Evolutionary conservation across 176 grass and related monocot species (phyloP).

Genomic region (Hsuehochloa calcarea): DNA sequence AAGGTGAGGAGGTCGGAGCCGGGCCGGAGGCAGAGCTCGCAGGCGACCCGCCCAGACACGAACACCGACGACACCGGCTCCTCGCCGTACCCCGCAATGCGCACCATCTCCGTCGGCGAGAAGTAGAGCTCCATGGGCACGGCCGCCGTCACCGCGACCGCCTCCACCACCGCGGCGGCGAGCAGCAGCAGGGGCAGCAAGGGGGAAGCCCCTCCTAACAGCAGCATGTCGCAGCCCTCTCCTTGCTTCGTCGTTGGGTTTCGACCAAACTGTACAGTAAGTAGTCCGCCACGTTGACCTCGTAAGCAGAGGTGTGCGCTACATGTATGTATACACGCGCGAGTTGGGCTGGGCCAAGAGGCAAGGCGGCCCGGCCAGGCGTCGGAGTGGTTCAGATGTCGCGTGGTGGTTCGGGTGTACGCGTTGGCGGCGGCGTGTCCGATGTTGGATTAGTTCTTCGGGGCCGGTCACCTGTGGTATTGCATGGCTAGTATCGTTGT

Average conservation of each 20-base stretch:
- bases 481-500: neutral
- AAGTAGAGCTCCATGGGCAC: slow-evolving; percentile 53
- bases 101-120: slow-evolving; percentile 51
- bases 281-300: slow-evolving; percentile 14
- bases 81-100: slow-evolving; percentile 72
- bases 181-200: slow-evolving; percentile 13
- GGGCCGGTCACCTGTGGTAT: neutral
- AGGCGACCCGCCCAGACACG: slow-evolving; percentile 59
- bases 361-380: neutral
- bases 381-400: neutral
- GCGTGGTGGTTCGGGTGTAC: neutral
- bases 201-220: neutral
- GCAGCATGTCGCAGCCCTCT: neutral
- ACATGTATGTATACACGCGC: neutral
- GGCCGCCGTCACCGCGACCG: neutral
- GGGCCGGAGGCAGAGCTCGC: slow-evolving; percentile 50
- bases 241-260: neutral
- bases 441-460: neutral
- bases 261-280: neutral
- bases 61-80: slow-evolving; percentile 61
- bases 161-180: neutral
- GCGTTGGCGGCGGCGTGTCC: neutral
- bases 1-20: slow-evolving; percentile 44
- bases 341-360: neutral
- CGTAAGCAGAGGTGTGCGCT: neutral